These are phyloP conservation scores for Striga asiatica DNA, from an alignment of 257 asterid genomes.

Conservation along the genomic window DNA sequence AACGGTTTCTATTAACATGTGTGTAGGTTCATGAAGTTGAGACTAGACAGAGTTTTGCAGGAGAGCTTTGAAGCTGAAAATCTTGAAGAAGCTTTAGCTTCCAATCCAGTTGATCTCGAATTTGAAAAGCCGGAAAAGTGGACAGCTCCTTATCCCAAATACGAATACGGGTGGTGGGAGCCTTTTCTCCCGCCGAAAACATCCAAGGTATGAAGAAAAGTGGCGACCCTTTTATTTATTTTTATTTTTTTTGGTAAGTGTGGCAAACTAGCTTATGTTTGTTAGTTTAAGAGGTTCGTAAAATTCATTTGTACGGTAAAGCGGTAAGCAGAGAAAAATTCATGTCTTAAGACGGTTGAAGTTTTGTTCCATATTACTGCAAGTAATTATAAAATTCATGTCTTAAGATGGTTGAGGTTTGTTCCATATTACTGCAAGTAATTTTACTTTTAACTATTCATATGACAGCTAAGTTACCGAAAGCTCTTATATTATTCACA, in stretches of 20 bases:
- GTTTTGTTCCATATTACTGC: neutral
- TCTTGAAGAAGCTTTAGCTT: slow-evolving; percentile 53
- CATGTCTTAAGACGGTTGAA: neutral
- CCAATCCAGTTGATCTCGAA: slow-evolving; percentile 35
- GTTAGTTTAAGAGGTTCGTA: neutral
- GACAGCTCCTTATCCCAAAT: slow-evolving; percentile 64
- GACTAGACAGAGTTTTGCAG: slow-evolving; percentile 56
- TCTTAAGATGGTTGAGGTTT: neutral
- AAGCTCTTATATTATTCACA: too few relatives aligned
- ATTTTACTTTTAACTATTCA: too few relatives aligned
- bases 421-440: neutral
- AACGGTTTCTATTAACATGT: neutral
- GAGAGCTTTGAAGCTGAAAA: slow-evolving; percentile 47
- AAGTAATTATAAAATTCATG: neutral
- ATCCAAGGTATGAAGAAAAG: slow-evolving; percentile 27
- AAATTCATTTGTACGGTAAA: too few relatives aligned
- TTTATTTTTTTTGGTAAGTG: neutral
- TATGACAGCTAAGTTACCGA: too few relatives aligned
- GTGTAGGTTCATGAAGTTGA: slow-evolving; percentile 13
- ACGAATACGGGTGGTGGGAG: slow-evolving; percentile 69
- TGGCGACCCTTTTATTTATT: too few relatives aligned
- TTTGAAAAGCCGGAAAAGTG: slow-evolving; percentile 50
- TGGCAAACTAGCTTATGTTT: neutral
- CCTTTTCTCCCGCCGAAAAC: slow-evolving; percentile 38
- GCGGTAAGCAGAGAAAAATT: too few relatives aligned